phyloP scores from a whole-genome alignment of 1,139 yeast species.

The Hanseniaspora uvarum region DNA sequence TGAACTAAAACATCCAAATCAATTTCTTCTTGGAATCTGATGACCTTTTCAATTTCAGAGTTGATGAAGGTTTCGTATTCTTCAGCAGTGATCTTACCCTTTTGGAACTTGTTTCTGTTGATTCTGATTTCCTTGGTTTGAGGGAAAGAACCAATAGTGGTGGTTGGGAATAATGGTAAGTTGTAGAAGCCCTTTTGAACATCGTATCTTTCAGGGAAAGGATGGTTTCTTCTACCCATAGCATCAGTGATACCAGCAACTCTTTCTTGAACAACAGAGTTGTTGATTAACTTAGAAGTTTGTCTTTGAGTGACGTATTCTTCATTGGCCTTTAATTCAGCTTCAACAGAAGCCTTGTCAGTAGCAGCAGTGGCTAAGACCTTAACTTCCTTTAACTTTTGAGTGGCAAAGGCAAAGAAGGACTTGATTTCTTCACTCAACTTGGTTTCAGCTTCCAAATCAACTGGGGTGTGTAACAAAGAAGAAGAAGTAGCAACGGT shows the following conservation, averaged over 20 bases:
- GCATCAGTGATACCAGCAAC: slow-evolving; percentile 70
- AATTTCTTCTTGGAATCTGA: slow-evolving; percentile 97
- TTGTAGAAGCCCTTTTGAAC: slow-evolving; percentile 81
- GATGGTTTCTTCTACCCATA: slow-evolving; percentile 72
- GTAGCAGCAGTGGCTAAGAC: slow-evolving; percentile 72
- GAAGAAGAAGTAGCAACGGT: slow-evolving; percentile 93
- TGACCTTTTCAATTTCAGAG: slow-evolving; percentile 88
- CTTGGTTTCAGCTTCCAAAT: slow-evolving; percentile 82
- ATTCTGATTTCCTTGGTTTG: slow-evolving; percentile 98
- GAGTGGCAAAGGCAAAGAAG: slow-evolving; percentile 98
- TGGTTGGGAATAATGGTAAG: slow-evolving; percentile 97
- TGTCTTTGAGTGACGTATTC: slow-evolving; percentile 77
- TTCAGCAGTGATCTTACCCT: slow-evolving; percentile 90
- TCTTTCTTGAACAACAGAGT: slow-evolving; percentile 82
- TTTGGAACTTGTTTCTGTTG: slow-evolving; percentile 94
- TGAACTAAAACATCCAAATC: slow-evolving; percentile 97
- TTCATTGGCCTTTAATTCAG: slow-evolving; percentile 46
- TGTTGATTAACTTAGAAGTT: slow-evolving; percentile 80
- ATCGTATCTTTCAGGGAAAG: slow-evolving; percentile 77
- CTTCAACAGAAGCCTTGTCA: slow-evolving; percentile 46
- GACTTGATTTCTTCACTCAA: slow-evolving; percentile 83
- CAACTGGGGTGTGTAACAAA: slow-evolving; percentile 95
- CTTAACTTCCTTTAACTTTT: slow-evolving; percentile 86
- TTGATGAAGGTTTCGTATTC: slow-evolving; percentile 93
- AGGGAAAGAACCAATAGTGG: slow-evolving; percentile 99